These are phyloP conservation scores for Kwoniella pini DNA, from an alignment of 768 basidiomycete genomes.

Conservation along the genomic window DNA sequence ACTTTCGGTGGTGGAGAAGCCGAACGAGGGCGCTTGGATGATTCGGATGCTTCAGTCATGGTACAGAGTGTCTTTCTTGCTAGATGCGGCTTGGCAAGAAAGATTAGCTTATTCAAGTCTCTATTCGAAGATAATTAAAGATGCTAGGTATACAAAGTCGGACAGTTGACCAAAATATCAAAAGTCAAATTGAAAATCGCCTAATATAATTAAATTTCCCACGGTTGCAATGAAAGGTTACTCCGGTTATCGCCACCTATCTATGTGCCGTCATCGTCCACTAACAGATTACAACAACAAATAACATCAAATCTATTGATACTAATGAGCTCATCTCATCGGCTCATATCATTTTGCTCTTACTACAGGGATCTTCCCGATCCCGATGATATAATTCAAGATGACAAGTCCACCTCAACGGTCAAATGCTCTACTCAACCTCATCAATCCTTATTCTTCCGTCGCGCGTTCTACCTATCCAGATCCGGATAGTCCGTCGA, in stretches of 20 bases:
- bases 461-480: constrained; percentile 29
- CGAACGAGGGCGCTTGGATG: constrained; percentile 13
- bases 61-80: too few relatives aligned
- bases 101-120: background rate
- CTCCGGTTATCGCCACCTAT: constrained; percentile 14
- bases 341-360: too few relatives aligned
- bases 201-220: constrained; percentile 6
- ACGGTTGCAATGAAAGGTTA: background rate
- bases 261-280: background rate
- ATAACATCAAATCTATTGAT: background rate
- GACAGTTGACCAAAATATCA: too few relatives aligned
- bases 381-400: background rate
- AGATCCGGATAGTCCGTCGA: constrained; percentile 44
- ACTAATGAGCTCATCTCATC: too few relatives aligned
- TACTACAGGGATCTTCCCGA: too few relatives aligned
- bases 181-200: background rate
- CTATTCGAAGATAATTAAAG: too few relatives aligned
- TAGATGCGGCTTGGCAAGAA: too few relatives aligned
- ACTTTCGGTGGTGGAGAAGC: constrained; percentile 1
- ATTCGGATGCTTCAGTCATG: constrained; percentile 10
- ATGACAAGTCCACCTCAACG: constrained; percentile 24
- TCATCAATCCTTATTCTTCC: constrained; percentile 41
- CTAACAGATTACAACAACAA: background rate
- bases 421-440: constrained; percentile 26
- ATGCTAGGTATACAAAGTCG: too few relatives aligned